Evolutionary conservation across 176 grass and related monocot genomes (phyloP), one percentile per base, ranked within the genome.

Genomic region (Triticum timopheevii): DNA sequence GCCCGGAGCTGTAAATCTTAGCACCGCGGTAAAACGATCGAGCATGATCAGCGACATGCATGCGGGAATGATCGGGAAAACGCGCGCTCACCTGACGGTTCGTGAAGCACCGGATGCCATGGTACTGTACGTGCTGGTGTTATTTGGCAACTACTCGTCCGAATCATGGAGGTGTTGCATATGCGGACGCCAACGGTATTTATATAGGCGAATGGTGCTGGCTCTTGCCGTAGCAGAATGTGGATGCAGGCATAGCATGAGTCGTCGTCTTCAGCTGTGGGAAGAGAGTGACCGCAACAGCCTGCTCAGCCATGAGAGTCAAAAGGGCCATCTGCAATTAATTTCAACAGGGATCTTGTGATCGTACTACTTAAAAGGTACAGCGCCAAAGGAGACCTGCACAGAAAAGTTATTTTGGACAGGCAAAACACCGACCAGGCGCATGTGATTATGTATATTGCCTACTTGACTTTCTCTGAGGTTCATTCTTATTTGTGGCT

Each of bases 61-160:
- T 20, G n/a, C 39, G 49, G 56, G 34, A 22, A 50, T 86, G 27
- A 82, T 68, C 16, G 38, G 15, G 63, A 86, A 49, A 67, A 58
- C 54, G 27, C 87, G 90, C 52, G 27, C 87, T 92, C 61, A 95
- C 97, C 94, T 96, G 77, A 96, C 92, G 31, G 81, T 91, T 93
- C 87, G 85, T 75, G 85, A 77, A 50, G 16, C 73, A 87, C 65
- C 20, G 52, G 66, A 91, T 52, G 86, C 88, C 97, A 98, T 98
- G 69, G 28, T 45, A 52, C 44, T 28, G 42, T 49, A 17, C 49
- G 49, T 52, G 5, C 54, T 58, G 19, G 52, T 59, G 61, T 52
- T 62, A 49, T 80, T 20, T 40, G 34, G 25, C 59, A 64, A 69
- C 59, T 82, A 54, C 69, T 74, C 17, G 62, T 67, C 33, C 56